phyloP scores from a whole-genome alignment of 1,284 basidiomycete species.

The Mrakiaceae sp. region DNA sequence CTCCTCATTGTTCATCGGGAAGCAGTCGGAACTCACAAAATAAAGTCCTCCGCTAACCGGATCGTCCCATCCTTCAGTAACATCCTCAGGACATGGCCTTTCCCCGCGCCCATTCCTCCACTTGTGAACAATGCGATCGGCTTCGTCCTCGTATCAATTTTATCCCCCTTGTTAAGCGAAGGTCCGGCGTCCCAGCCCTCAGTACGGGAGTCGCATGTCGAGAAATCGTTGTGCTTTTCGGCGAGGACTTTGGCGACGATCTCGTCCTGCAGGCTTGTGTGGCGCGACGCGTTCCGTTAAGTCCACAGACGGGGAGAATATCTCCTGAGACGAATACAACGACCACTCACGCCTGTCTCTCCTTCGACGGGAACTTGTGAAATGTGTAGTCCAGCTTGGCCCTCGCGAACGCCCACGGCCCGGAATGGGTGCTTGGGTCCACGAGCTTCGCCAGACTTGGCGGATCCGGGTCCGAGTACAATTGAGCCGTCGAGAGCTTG shows the following conservation, averaged over 20 bases:
- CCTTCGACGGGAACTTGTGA: not conserved
- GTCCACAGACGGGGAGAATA: not conserved
- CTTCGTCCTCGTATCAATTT: not conserved
- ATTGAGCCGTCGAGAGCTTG: not conserved
- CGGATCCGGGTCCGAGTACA: constrained; percentile 4
- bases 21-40: constrained; percentile 6
- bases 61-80: constrained; percentile 14
- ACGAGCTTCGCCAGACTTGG: not conserved
- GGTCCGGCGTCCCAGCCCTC: not conserved
- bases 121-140: constrained; percentile 15
- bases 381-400: not conserved
- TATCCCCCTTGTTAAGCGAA: too few relatives aligned
- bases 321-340: not conserved
- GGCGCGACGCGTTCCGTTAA: not conserved
- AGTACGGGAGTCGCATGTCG: not conserved
- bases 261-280: constrained; percentile 3
- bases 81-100: constrained; percentile 11
- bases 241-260: not conserved
- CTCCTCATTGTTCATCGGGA: not conserved
- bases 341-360: constrained; percentile 6
- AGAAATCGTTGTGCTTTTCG: not conserved
- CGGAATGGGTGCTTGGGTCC: not conserved
- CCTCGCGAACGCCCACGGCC: not conserved
- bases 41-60: constrained; percentile 6
- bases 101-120: constrained; percentile 17